Conservation (phyloP, 1,139 yeast species). For the Sugiyamaella neomexicana region DNA sequence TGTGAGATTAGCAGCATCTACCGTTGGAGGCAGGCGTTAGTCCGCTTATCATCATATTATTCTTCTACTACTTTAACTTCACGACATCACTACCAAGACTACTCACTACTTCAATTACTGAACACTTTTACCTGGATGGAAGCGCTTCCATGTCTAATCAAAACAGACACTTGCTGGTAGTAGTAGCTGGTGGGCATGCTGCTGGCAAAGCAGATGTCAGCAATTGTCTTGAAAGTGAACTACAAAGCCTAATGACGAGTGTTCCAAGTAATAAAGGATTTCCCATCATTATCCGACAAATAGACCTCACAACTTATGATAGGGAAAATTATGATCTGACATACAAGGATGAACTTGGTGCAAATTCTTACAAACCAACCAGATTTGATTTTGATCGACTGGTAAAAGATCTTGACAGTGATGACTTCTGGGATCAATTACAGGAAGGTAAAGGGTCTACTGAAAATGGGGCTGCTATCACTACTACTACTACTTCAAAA, state of each 20-base stretch:
- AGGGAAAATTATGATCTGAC: not conserved
- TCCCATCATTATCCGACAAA: conserved; percentile 15
- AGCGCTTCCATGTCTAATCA: not conserved
- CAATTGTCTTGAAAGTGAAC: conserved; percentile 27
- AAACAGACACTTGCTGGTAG: conserved; percentile 43
- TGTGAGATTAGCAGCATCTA: not conserved
- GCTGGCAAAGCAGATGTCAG: conserved; percentile 54
- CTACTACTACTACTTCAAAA: conserved; percentile 15
- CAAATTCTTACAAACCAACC: conserved; percentile 30
- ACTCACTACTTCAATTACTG: no score
- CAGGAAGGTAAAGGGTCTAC: conserved; percentile 22
- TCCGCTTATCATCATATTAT: not conserved
- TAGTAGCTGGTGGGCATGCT: conserved; percentile 76
- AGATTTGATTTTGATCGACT: conserved; percentile 44
- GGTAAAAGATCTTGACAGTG: conserved; percentile 4
- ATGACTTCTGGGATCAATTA: conserved; percentile 27
- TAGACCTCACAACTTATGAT: conserved; percentile 14
- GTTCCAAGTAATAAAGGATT: conserved; percentile 17
- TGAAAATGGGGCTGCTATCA: conserved; percentile 15
- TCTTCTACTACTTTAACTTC: not conserved
- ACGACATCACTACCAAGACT: no score
- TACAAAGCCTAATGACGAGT: conserved; percentile 21
- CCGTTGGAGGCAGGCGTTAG: not conserved
- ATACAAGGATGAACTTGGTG: not conserved
- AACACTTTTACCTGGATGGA: not conserved